Evolutionary conservation across 2,329 filamentous ascomycete species (phyloP).

Genomic region (Fusarium sp.): DNA sequence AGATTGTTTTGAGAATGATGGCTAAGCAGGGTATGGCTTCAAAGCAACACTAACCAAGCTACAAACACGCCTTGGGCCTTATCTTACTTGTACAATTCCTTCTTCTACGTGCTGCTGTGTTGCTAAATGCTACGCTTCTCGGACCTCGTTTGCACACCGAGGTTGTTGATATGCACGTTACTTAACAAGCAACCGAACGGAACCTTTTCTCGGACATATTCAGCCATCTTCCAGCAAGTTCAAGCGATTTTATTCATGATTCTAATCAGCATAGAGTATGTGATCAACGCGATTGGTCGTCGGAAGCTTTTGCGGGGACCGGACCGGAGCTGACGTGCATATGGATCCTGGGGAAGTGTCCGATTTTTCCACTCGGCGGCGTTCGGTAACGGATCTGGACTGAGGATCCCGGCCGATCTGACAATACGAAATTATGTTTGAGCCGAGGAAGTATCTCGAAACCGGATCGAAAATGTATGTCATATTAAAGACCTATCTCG

Average conservation of each 20-base stretch:
- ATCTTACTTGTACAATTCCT: not conserved
- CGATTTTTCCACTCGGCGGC: not conserved
- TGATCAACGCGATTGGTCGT: not conserved
- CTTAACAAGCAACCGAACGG: not conserved
- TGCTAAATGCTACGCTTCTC: not conserved
- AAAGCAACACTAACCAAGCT: not conserved
- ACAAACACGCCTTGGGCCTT: not conserved
- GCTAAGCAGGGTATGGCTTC: not conserved
- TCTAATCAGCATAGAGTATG: not conserved
- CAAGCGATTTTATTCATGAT: not conserved
- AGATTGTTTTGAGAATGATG: not conserved
- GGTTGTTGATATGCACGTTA: not conserved
- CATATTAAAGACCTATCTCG: not conserved
- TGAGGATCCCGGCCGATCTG: not conserved
- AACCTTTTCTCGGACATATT: not conserved
- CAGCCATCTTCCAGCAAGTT: fast-evolving
- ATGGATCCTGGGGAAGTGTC: not conserved
- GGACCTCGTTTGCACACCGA: not conserved
- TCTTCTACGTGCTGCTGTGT: not conserved
- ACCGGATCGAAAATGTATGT: too few relatives aligned
- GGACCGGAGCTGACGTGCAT: not conserved
- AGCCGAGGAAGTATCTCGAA: not conserved
- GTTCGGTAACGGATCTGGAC: not conserved
- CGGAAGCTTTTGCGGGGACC: not conserved
- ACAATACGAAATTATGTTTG: not conserved